Conservation (phyloP, 2,329 filamentous ascomycete species). For the Trichoderma atroviride region DNA sequence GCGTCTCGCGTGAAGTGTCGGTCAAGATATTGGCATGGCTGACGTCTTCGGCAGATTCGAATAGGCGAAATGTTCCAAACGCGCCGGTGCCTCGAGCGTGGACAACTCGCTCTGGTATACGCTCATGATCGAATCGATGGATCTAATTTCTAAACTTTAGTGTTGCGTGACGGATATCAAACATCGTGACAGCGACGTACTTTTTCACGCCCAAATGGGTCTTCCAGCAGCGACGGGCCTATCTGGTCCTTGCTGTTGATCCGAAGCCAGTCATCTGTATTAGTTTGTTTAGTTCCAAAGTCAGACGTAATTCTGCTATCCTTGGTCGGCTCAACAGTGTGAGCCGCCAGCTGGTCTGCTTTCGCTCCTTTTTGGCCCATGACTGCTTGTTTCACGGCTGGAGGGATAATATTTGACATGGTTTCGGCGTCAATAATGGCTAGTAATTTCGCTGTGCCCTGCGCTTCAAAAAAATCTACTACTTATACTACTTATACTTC, state of each 20-base stretch:
- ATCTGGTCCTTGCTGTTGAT: slow-evolving; percentile 62
- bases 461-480: neutral
- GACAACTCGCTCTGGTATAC: slow-evolving; percentile 65
- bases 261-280: slow-evolving; percentile 78
- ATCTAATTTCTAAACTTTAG: slow-evolving; percentile 49
- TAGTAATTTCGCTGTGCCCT: neutral
- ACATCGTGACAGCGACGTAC: slow-evolving; percentile 42
- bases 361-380: slow-evolving; percentile 55
- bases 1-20: slow-evolving; percentile 55
- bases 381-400: slow-evolving; percentile 26
- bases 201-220: slow-evolving; percentile 73
- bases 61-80: slow-evolving; percentile 70
- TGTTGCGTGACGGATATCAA: neutral
- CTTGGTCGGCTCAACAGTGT: slow-evolving; percentile 61
- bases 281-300: slow-evolving; percentile 71
- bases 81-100: slow-evolving; percentile 72
- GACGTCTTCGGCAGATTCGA: slow-evolving; percentile 67
- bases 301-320: slow-evolving; percentile 72
- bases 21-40: slow-evolving; percentile 66
- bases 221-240: slow-evolving; percentile 71
- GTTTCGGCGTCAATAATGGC: neutral
- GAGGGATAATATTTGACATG: slow-evolving; percentile 22
- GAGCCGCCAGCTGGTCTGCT: slow-evolving; percentile 59
- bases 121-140: slow-evolving; percentile 70
- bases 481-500: too few species aligned